Evolutionary conservation across 306 rosid species (phyloP).

Genomic region (Dalbergia cultrata): DNA sequence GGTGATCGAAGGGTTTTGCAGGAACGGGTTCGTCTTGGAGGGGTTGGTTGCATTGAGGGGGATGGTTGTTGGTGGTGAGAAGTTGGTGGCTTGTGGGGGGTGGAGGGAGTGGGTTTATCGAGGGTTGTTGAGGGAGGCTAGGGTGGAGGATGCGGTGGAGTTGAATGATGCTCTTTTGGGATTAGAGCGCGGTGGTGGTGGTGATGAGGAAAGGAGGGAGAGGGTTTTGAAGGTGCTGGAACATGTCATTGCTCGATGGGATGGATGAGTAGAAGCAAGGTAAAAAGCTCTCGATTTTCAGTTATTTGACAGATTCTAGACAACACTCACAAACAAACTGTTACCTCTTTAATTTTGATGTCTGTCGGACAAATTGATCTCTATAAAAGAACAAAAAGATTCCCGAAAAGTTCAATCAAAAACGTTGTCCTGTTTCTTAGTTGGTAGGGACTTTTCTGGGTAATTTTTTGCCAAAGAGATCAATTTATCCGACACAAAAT

Average conservation of each 20-base stretch:
- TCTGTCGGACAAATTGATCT: too few relatives aligned
- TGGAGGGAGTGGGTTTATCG: constrained; percentile 50
- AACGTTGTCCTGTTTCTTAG: too few relatives aligned
- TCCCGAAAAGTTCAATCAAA: too few relatives aligned
- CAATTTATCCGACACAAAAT: too few relatives aligned
- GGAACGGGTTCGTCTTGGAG: constrained; percentile 56
- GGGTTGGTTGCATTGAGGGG: constrained; percentile 63
- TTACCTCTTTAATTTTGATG: too few relatives aligned
- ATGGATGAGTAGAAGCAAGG: constrained; percentile 48
- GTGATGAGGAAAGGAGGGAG: constrained; percentile 19
- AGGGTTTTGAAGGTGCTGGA: constrained; percentile 55
- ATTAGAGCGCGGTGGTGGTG: background rate
- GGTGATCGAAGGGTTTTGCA: constrained; percentile 59
- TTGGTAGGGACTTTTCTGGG: too few relatives aligned
- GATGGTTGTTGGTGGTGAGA: constrained; percentile 41
- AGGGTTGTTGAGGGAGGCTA: constrained; percentile 65
- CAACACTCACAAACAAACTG: too few relatives aligned
- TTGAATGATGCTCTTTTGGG: constrained; percentile 51
- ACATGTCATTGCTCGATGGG: constrained; percentile 54
- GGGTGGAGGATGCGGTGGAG: constrained; percentile 62
- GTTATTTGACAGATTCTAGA: background rate
- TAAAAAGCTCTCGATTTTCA: background rate
- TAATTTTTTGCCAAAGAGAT: too few relatives aligned
- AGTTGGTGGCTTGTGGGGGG: constrained; percentile 31
- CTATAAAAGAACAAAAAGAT: too few relatives aligned